These are phyloP conservation scores for Tuber calosporum DNA, from an alignment of 495 filamentous ascomycete species.

Conservation along the genomic window DNA sequence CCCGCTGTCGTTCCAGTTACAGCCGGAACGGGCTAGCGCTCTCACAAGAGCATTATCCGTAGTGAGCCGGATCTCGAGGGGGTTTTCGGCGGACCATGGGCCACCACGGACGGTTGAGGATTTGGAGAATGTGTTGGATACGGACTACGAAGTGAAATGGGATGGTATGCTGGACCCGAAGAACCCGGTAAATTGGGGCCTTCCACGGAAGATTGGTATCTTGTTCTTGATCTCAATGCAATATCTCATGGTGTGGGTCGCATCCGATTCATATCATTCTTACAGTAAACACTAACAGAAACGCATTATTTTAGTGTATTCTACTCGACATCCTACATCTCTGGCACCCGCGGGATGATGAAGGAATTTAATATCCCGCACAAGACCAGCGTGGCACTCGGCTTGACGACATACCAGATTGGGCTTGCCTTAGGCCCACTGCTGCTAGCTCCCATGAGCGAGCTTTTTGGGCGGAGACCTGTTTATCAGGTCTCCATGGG, in stretches of 20 bases:
- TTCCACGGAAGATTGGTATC: slow-evolving; percentile 58
- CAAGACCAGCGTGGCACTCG: slow-evolving; percentile 59
- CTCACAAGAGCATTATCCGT: not conserved
- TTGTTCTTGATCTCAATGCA: slow-evolving; percentile 62
- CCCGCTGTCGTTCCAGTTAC: not conserved
- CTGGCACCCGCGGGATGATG: slow-evolving; percentile 59
- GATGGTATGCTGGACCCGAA: slow-evolving; percentile 55
- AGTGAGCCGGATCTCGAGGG: not conserved
- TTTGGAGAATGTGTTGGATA: slow-evolving; percentile 26
- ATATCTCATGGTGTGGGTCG: slow-evolving; percentile 58
- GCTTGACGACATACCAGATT: slow-evolving; percentile 70
- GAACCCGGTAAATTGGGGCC: slow-evolving; percentile 70
- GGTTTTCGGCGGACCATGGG: not conserved
- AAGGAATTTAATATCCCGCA: slow-evolving; percentile 55
- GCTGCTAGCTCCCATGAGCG: slow-evolving; percentile 66
- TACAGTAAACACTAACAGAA: not conserved
- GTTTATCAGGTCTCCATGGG: slow-evolving; percentile 61
- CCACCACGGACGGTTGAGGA: slow-evolving; percentile 20
- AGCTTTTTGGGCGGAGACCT: slow-evolving; percentile 69
- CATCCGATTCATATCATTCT: not conserved
- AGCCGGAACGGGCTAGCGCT: not conserved
- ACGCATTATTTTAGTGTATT: slow-evolving; percentile 50
- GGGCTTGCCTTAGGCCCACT: slow-evolving; percentile 67
- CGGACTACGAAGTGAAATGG: slow-evolving; percentile 67
- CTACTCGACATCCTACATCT: slow-evolving; percentile 79